Base-by-base conservation (phyloP, 1,284 basidiomycete genomes). In the Erythrobasidium hasegawianum region DNA sequence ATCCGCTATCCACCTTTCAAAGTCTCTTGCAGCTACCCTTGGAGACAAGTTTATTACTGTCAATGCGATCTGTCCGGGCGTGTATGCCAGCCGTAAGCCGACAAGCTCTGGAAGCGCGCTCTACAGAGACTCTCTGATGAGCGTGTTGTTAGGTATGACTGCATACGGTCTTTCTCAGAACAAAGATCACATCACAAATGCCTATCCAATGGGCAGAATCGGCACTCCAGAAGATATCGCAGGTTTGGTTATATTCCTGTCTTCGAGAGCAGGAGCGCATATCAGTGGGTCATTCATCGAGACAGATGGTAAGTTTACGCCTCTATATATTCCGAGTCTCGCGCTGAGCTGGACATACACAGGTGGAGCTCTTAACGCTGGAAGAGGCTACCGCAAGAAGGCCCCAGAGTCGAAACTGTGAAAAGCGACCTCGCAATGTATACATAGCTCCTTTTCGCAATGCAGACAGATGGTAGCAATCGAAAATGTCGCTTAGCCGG, bases 11-110 rank as follows among this genome's bases (percentile, higher is more conserved):
- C 89, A 92, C 72, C 83, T 94, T 39, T 90, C 90, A 1, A 84
- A 85, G 27, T 80, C 82, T 57, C 80, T 93, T 29, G 87, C 90
- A 1, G 78, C 84, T 47, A 87, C 87, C 58, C 81, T 93, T 8
- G 84, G 80, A 1, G 80, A 81, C 14, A 78, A 78, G 26, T 81
- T 82, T 69, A 83, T 90, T 75, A 88, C 85, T 85, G 89, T 91
- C n/a, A 94, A 94, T 73, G 88, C 89, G 10, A 90, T 93, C 61
- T 81, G 84, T 59, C 89, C 89, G 2, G 88, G 86, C 85, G 80
- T 90, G 16, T 92, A 90, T 79, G 89, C 88, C 0, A 88, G 87
- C 59, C 88, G 87, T 47, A 16, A 47, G 43, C n/a, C n/a, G n/a
- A n/a, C n/a, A n/a, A n/a, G n/a, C n/a, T n/a, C n/a, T n/a, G n/a